These are phyloP conservation scores for Aspergillus ellipticus DNA, from an alignment of 495 filamentous ascomycete genomes.

Conservation along the genomic window DNA sequence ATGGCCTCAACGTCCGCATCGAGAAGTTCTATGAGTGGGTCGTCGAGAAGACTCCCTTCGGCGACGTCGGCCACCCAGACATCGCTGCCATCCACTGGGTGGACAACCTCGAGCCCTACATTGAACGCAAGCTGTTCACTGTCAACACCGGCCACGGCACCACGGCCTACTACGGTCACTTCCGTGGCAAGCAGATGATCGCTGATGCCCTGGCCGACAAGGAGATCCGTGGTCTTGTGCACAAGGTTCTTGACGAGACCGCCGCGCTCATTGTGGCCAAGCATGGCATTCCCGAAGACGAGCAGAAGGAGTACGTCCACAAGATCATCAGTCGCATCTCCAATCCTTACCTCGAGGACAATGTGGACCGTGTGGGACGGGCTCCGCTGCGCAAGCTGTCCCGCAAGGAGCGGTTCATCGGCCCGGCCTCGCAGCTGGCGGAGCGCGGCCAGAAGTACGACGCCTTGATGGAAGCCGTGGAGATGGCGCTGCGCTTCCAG, in stretches of 20 bases:
- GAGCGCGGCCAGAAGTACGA: constrained; percentile 68
- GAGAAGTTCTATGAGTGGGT: constrained; percentile 99
- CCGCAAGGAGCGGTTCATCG: constrained; percentile 92
- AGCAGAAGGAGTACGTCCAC: constrained; percentile 86
- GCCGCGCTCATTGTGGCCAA: constrained; percentile 79
- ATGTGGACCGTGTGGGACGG: constrained; percentile 91
- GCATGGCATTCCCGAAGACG: constrained; percentile 69
- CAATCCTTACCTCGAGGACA: constrained; percentile 92
- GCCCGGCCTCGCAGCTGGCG: constrained; percentile 79
- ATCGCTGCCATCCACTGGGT: constrained; percentile 92
- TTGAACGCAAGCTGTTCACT: constrained; percentile 98
- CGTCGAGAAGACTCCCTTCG: constrained; percentile 80
- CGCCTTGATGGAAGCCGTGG: constrained; percentile 69
- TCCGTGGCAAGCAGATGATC: constrained; percentile 76
- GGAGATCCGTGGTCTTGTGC: constrained; percentile 70
- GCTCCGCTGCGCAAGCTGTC: constrained; percentile 89
- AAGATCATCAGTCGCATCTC: constrained; percentile 89
- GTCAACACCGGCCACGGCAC: constrained; percentile 98
- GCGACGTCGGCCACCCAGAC: constrained; percentile 56
- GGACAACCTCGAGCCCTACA: constrained; percentile 85
- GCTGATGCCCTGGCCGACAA: constrained; percentile 72
- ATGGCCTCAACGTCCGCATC: constrained; percentile 85
- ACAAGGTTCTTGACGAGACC: constrained; percentile 74
- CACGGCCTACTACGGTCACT: constrained; percentile 92
- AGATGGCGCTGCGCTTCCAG: constrained; percentile 89